Evolutionary conservation across 192 early-diverging fungal genomes (phyloP), one percentile per base, ranked within the genome.

Genomic region (Backusella liffmaniae): DNA sequence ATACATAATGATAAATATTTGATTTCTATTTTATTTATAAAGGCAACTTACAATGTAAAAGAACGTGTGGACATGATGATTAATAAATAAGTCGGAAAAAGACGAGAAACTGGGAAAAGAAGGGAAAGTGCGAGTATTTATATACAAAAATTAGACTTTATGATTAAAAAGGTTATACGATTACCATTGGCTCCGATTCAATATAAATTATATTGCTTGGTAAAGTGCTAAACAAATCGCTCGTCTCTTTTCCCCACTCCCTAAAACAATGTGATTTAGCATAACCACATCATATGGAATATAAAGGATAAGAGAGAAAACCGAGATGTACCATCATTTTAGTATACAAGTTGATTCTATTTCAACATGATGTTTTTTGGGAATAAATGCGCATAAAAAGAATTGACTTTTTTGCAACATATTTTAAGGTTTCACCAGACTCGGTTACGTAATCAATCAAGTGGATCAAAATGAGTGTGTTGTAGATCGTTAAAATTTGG

Each of bases 101-200:
- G 23, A 59, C 21, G 26, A 62, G 12, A 62, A 29, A 26, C 56
- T 62, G 56, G 56, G 21, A 62, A 23, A 59, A 23, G 53, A 59
- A 62, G 26, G 56, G 26, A 62, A 62, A 62, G 18, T 49, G 5
- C 46, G 7, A 26, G 23, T 29, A 62, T 62, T 62, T 62, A 62
- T 62, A 62, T 49, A n/a, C n/a, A 49, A 18, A n/a, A 62, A 62
- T 12, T 59, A 59, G 23, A 59, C 23, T 59, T 59, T 59, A 29
- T 56, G 18, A 23, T 26, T 56, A 29, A 26, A 49, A 49, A 49
- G 18, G 46, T 18, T 49, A n/a, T 49, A n/a, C 46, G 3, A n/a
- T 49, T 49, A 49, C 46, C 56, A 62, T 62, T 62, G 56, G 56
- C 56, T 62, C 56, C 56, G 56, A 62, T 62, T 62, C 26, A 62